Conservation (phyloP, 2,329 filamentous ascomycete species). For the Hortaea werneckii region DNA sequence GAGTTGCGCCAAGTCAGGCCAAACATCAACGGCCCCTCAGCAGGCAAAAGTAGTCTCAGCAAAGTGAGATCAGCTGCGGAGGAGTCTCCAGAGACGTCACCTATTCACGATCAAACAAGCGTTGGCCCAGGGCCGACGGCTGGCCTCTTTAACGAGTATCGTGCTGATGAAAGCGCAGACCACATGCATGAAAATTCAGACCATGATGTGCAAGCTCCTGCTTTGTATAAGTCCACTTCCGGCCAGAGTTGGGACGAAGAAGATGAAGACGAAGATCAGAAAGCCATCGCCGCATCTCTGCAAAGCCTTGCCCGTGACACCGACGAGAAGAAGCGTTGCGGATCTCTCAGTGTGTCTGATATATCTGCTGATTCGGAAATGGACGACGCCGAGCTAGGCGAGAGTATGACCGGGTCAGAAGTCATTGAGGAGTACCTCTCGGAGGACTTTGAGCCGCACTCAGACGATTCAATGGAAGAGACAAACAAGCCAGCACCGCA, state of each 20-base stretch:
- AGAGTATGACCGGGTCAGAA: not conserved
- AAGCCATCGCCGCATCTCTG: not conserved
- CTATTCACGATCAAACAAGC: not conserved
- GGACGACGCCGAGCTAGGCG: not conserved
- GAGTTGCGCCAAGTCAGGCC: no score
- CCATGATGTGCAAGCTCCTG: not conserved
- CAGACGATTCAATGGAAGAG: not conserved
- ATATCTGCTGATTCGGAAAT: not conserved
- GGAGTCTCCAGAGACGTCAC: not conserved
- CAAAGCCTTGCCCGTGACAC: not conserved
- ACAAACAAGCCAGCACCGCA: not conserved
- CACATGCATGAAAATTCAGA: not conserved
- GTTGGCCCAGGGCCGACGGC: not conserved
- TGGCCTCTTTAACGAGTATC: not conserved
- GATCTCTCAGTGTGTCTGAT: not conserved
- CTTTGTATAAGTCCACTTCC: not conserved
- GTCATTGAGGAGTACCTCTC: not conserved
- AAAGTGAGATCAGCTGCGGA: conserved; percentile 1
- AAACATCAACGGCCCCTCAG: not conserved
- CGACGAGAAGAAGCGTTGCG: not conserved
- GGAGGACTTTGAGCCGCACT: no score
- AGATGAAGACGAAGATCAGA: not conserved
- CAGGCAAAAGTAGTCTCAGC: not conserved
- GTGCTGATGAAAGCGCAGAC: not conserved
- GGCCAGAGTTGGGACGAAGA: not conserved